A percentile compares a stretch with the other conserved stretches of the same genome.
Evolutionary conservation across 2,329 filamentous ascomycete species (phyloP).

Genomic region (Fusarium redolens): DNA sequence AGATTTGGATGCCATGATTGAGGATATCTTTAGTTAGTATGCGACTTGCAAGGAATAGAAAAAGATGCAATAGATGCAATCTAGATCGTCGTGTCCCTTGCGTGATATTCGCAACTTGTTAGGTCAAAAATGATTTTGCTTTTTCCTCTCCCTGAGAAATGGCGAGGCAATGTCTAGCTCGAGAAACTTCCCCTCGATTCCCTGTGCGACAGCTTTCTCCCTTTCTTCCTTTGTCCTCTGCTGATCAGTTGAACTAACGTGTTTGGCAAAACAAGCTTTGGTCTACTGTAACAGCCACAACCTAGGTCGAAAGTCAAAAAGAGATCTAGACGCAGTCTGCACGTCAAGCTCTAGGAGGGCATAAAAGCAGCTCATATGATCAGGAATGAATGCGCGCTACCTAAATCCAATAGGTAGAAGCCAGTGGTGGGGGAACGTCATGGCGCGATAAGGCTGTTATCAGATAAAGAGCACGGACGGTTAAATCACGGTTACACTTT

Average conservation of each 20-base stretch:
- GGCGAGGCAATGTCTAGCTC: conserved; percentile 16
- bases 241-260: conserved; percentile 1
- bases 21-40: background rate
- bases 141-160: conserved; percentile 9
- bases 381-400: conserved; percentile 19
- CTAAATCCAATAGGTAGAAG: background rate
- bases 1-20: conserved; percentile 39
- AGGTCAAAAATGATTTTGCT: conserved; percentile 6
- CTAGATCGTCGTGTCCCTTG: background rate
- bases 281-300: conserved; percentile 11
- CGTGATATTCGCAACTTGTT: background rate
- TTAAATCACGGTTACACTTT: conserved; percentile 38
- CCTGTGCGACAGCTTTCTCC: conserved; percentile 31
- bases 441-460: conserved; percentile 37
- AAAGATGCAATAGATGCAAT: background rate
- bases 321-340: background rate
- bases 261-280: conserved; percentile 23
- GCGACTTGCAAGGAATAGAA: background rate
- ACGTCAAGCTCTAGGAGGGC: background rate
- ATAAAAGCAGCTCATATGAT: conserved; percentile 17
- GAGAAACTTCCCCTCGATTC: conserved; percentile 29
- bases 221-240: conserved; percentile 1
- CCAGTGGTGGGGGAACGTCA: conserved; percentile 30
- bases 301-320: conserved; percentile 15
- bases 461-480: conserved; percentile 19